phyloP scores from a whole-genome alignment of 768 basidiomycete species.

The Collybia sordida region DNA sequence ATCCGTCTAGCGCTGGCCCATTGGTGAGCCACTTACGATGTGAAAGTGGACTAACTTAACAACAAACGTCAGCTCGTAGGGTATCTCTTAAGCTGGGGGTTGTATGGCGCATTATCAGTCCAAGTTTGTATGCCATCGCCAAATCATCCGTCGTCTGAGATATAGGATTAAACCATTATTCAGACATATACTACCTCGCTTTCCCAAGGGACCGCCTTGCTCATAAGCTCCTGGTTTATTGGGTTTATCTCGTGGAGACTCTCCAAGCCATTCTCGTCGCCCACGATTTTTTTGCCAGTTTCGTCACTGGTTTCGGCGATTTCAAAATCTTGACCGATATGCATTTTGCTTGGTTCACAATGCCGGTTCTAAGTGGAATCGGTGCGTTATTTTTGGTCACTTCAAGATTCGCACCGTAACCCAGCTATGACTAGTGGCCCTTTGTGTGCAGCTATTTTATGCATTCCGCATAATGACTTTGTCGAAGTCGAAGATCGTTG shows the following conservation, averaged over 20 bases:
- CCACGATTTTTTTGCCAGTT: constrained; percentile 16
- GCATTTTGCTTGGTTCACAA: neutral
- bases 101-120: neutral
- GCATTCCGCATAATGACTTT: no score
- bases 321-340: neutral
- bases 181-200: constrained; percentile 1
- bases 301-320: neutral
- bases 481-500: no score
- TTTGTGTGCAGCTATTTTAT: neutral
- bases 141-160: neutral
- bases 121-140: neutral
- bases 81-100: neutral
- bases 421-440: neutral
- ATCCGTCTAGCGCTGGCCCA: no score
- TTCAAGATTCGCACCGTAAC: neutral
- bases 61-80: neutral
- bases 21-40: no score
- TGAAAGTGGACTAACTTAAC: no score
- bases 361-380: neutral
- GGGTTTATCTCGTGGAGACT: neutral
- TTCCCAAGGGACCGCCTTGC: neutral
- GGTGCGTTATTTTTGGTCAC: neutral
- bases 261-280: neutral
- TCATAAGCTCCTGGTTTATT: neutral
- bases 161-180: neutral